Evolutionary conservation across 495 filamentous ascomycete genomes (phyloP), one percentile per base, ranked within the genome.

Genomic region (Pyrenula aspistea): DNA sequence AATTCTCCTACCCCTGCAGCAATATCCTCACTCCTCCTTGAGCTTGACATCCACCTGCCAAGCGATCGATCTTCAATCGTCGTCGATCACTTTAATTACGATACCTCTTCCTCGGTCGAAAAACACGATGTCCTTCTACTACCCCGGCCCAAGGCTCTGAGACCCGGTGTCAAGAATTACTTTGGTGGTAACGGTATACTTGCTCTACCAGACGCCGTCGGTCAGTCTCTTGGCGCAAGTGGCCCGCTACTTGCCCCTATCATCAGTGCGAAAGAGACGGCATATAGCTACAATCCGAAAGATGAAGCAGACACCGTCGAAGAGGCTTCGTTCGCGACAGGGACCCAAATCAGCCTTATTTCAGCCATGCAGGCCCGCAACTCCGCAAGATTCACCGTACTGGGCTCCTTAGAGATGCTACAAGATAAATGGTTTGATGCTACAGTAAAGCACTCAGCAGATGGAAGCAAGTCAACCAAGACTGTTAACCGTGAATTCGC

Each of bases 61-160:
- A 71, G 78, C 2, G 94, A 95, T 65, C 86, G 89, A 61, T 85
- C 84, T 47, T 81, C 87, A 31, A 72, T 91, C 25, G 85, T 93
- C 1, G 83, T 97, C 49, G 93, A 98, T 68, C 93, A 98, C 77
- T 96, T 95, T 81, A 88, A 89, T 72, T 89, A 94, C 71, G 92
- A 96, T 64, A 79, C 79, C 47, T 55, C 79, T 24, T 89, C 83
- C 54, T 83, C 89, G 11, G 59, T 80, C 31, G 90, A 96, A 58
- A 83, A 83, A 65, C 93, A 97, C 71, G 89, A 96, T 73, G 87
- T 96, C 24, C 78, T 97, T 53, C 71, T 96, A 49, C 72, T 96
- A 25, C 80, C 84, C 23, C 72, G 77, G 25, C 84, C 87, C 10
- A 71, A 74, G 55, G 62, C 78, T 21, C 62, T 85, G 56, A 81